These are phyloP conservation scores for Petasospora fabianii DNA, from an alignment of 1,139 yeast genomes.

Conservation along the genomic window DNA sequence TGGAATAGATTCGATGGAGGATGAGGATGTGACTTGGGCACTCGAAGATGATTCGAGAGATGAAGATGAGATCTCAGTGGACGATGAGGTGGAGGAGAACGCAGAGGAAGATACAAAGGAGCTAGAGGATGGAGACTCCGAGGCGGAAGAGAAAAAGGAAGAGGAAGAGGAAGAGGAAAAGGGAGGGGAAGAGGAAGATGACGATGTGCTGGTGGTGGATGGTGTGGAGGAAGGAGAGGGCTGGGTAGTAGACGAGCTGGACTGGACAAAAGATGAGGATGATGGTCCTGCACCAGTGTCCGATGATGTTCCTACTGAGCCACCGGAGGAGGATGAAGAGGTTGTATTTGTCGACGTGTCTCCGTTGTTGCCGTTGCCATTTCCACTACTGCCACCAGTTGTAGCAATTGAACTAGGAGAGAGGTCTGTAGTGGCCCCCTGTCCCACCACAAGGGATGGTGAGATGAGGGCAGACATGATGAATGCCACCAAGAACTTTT, in stretches of 20 bases:
- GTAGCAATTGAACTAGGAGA: background rate
- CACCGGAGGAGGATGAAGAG: background rate
- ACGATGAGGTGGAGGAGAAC: background rate
- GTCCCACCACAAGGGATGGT: background rate
- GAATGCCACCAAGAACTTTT: background rate
- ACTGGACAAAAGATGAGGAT: background rate
- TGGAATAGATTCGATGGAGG: constrained; percentile 1
- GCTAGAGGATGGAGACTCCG: background rate
- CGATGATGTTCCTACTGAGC: no score
- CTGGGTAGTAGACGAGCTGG: constrained; percentile 3
- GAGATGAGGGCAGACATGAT: background rate
- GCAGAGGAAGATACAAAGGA: background rate
- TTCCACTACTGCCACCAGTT: background rate
- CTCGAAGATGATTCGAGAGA: background rate
- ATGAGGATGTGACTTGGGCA: background rate
- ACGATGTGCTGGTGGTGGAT: constrained; percentile 5
- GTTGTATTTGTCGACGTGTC: no score
- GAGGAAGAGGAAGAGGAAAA: constrained; percentile 1
- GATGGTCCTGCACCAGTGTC: no score
- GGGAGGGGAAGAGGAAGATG: constrained; percentile 2
- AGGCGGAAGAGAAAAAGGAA: background rate
- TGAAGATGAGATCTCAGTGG: constrained; percentile 1
- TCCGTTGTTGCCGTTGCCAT: background rate
- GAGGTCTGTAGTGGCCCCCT: background rate
- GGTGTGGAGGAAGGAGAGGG: constrained; percentile 1